Base-by-base conservation (phyloP, 495 filamentous ascomycete species). In the Hypoxylon lenormandii region DNA sequence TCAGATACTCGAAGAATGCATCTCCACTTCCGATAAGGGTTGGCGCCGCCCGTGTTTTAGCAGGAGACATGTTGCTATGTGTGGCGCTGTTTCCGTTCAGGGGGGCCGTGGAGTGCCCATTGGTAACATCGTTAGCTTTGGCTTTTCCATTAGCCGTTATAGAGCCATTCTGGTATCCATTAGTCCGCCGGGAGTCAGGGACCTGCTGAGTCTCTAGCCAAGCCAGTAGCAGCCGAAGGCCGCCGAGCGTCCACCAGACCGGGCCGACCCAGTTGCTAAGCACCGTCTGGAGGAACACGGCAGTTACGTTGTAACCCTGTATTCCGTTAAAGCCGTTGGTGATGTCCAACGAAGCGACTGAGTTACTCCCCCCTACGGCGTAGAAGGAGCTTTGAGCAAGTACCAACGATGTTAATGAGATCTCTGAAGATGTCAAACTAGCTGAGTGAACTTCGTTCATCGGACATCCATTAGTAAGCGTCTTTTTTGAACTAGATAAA, bases 331-430 rank as follows among this genome's bases (percentile, higher is more conserved):
- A 50, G 12, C 47, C 47, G 13, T 50, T 50, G 0, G 23, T 50
- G 26, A 50, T 30, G 26, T 50, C 47, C 11, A 50, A 5, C 5
- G 47, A 50, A 6, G 47, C 47, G n/a, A 50, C 26, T 13, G 47
- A 50, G 26, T 50, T 50, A 5, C 23, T 50, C 12, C 47, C 23
- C 8, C 47, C 47, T n/a, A 4, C 15, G 4, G 11, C 15, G 19
- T 50, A 50, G n/a, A 50, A 50, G 8, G 47, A 50, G 47, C 47
- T 50, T 36, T 50, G 47, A 28, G 23, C 47, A 18, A 50, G 47
- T 4, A 50, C 23, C 11, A 50, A 15, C 15, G 47, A n/a, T 3
- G 47, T 30, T 15, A 50, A 10, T 16, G 47, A 30, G 4, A 50
- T 50, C 26, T 50, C 47, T 13, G 47, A 33, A 7, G 15, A 1